Percentiles rank a stretch among this genome's conserved stretches.
Evolutionary conservation across 306 rosid genomes (phyloP).

Genomic region (Carpinus fangiana): DNA sequence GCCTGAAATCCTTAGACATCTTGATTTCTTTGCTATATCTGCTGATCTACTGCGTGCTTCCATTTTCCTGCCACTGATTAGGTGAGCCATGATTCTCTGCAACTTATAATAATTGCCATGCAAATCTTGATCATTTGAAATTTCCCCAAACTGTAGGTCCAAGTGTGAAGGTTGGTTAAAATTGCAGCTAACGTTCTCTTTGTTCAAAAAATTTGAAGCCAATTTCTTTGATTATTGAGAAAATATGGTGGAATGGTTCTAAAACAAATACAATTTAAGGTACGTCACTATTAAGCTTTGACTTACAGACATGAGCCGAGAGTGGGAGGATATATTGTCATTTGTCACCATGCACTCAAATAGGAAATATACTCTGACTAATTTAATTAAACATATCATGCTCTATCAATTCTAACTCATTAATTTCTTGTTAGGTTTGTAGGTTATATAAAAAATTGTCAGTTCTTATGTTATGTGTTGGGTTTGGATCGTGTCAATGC

Average conservation of each 20-base stretch:
- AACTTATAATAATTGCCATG: neutral
- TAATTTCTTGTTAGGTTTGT: too few relatives aligned
- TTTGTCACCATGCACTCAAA: too few relatives aligned
- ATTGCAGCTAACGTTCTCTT: conserved; percentile 3
- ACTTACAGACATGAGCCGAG: neutral
- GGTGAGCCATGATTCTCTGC: neutral
- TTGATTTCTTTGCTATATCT: neutral
- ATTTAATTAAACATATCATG: too few relatives aligned
- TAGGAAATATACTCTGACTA: too few relatives aligned
- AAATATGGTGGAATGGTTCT: too few relatives aligned
- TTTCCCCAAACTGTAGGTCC: neutral
- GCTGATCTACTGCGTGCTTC: too few relatives aligned
- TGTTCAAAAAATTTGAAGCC: neutral
- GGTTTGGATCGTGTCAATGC: too few relatives aligned
- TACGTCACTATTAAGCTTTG: neutral
- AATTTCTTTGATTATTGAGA: too few relatives aligned
- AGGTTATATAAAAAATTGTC: too few relatives aligned
- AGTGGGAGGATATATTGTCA: neutral
- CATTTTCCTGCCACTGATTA: neutral
- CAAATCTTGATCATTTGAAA: neutral
- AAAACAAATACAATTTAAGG: too few relatives aligned
- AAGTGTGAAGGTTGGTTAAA: conserved; percentile 6
- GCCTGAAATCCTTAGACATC: neutral
- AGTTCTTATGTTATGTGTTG: too few relatives aligned
- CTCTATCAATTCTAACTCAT: too few relatives aligned